phyloP scores from a whole-genome alignment of 1,139 yeast species.

The Scheffersomyces stambukii region DNA sequence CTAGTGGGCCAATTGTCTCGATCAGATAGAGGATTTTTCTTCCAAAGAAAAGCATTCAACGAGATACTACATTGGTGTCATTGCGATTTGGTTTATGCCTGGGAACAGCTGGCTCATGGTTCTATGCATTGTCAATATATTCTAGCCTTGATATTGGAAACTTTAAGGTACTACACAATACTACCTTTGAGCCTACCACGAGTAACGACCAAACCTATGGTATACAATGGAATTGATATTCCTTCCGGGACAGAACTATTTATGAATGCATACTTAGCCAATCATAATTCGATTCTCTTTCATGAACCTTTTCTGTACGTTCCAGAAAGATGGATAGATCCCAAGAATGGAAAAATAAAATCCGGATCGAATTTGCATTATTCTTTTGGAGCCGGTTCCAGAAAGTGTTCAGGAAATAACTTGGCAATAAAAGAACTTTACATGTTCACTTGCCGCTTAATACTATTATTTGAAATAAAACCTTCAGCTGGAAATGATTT shows the following conservation, averaged over 20 bases:
- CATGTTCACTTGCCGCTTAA: conserved; percentile 27
- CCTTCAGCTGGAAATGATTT: conserved; percentile 30
- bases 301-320: conserved; percentile 47
- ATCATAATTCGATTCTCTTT: conserved; percentile 53
- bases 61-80: conserved; percentile 31
- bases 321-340: conserved; percentile 58
- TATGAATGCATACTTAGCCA: conserved; percentile 70
- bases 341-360: conserved; percentile 15
- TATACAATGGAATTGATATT: conserved; percentile 33
- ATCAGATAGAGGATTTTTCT: conserved; percentile 33
- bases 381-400: conserved; percentile 66
- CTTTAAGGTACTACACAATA: conserved; percentile 59
- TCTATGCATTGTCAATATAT: conserved; percentile 43
- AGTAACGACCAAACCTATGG: conserved; percentile 47
- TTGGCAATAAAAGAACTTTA: conserved; percentile 64
- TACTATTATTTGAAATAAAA: conserved; percentile 33
- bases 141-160: conserved; percentile 58
- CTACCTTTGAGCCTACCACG: conserved; percentile 68
- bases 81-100: conserved; percentile 35
- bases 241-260: conserved; percentile 55
- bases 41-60: conserved; percentile 41
- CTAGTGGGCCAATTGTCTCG: conserved; percentile 60
- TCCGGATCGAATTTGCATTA: conserved; percentile 36
- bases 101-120: conserved; percentile 35
- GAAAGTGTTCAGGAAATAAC: conserved; percentile 66